phyloP scores from a whole-genome alignment of 2,329 filamentous ascomycete genomes.

The Pseudogymnoascus sp. region DNA sequence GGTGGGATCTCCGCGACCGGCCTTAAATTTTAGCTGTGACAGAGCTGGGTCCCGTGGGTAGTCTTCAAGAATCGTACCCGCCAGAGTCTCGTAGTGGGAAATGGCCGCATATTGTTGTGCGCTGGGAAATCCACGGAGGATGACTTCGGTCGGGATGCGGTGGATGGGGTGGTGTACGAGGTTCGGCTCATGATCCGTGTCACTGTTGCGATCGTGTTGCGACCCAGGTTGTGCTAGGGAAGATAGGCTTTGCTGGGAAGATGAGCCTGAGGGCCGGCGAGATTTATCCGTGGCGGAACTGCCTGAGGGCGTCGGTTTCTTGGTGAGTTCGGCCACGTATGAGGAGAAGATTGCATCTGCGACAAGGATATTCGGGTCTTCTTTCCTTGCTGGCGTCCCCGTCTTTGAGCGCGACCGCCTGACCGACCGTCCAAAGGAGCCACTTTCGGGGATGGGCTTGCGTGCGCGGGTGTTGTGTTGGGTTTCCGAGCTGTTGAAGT shows the following conservation, averaged over 20 bases:
- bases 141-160: constrained; percentile 64
- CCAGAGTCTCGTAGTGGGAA: constrained; percentile 78
- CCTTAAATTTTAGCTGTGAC: constrained; percentile 60
- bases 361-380: constrained; percentile 53
- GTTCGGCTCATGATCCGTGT: constrained; percentile 30
- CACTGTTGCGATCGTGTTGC: constrained; percentile 19
- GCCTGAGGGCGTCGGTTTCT: constrained; percentile 22
- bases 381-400: constrained; percentile 43
- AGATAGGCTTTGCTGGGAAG: constrained; percentile 22
- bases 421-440: constrained; percentile 59
- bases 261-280: constrained; percentile 19
- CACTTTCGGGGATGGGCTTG: constrained; percentile 49
- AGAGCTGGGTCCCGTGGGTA: constrained; percentile 79
- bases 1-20: constrained; percentile 64
- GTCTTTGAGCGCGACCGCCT: constrained; percentile 54
- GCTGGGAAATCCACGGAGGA: constrained; percentile 70
- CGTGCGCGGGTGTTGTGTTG: constrained; percentile 34
- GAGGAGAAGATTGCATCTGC: constrained; percentile 54
- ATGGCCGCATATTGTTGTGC: constrained; percentile 77
- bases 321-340: constrained; percentile 41
- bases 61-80: constrained; percentile 82
- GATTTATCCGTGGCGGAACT: constrained; percentile 21
- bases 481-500: background rate
- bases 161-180: constrained; percentile 16
- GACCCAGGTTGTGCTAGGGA: constrained; percentile 21